Percentiles rank a stretch among this genome's conserved stretches.
These are phyloP conservation scores for Rhizophagus sp. DNA, from an alignment of 192 early-diverging fungal genomes.

Conservation along the genomic window DNA sequence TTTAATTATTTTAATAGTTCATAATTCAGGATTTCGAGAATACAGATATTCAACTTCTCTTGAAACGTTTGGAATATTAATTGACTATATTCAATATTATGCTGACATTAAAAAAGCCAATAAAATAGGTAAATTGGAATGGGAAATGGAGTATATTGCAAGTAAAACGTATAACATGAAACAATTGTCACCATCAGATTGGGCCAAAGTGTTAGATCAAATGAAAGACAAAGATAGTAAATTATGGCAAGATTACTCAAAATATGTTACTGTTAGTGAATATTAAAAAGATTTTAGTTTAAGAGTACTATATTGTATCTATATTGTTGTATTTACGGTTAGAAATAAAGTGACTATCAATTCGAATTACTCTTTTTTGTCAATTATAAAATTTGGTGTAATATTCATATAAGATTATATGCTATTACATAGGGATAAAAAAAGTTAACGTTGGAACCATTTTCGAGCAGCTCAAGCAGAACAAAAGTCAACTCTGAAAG, in stretches of 20 bases:
- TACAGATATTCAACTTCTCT: constrained; percentile 35
- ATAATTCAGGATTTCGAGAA: constrained; percentile 36
- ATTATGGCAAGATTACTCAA: background rate
- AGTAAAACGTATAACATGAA: constrained; percentile 32
- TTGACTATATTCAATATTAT: constrained; percentile 39
- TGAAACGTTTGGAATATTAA: constrained; percentile 29
- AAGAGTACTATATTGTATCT: no score
- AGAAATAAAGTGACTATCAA: no score
- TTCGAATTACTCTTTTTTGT: no score
- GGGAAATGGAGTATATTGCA: constrained; percentile 39
- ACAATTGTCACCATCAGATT: constrained; percentile 31
- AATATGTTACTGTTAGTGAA: background rate
- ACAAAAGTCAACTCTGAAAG: no score
- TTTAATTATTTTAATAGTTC: background rate
- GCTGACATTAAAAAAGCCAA: constrained; percentile 31
- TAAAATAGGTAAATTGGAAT: constrained; percentile 19
- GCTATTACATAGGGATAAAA: no score
- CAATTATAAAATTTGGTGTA: no score
- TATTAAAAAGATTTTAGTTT: no score
- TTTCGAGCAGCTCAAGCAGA: no score
- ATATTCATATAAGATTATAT: no score
- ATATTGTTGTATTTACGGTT: no score
- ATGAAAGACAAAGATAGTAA: background rate
- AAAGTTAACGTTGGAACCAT: no score
- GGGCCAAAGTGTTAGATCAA: background rate